Percentiles rank a stretch among this genome's conserved stretches.
These are phyloP conservation scores for Rutstroemia sydowiana DNA, from an alignment of 2,329 filamentous ascomycete genomes.

Conservation along the genomic window DNA sequence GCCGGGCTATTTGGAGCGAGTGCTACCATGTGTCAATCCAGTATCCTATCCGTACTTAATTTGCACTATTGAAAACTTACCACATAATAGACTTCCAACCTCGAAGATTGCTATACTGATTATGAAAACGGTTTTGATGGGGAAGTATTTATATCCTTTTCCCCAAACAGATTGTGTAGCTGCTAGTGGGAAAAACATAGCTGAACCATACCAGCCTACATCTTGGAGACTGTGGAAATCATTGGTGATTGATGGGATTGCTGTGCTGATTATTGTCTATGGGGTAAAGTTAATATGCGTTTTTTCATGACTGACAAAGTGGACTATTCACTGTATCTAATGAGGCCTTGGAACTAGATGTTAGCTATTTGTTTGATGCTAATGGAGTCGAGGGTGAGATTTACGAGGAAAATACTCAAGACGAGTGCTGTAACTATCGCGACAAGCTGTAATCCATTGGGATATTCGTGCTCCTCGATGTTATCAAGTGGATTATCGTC, in stretches of 20 bases:
- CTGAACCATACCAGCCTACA: conserved; percentile 52
- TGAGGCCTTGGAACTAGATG: neutral
- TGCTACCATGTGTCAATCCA: neutral
- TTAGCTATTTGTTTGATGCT: neutral
- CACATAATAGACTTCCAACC: conserved; percentile 24
- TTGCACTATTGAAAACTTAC: neutral
- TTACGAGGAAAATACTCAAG: conserved; percentile 39
- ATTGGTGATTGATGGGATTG: conserved; percentile 48
- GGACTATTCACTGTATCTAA: neutral
- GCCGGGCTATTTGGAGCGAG: conserved; percentile 27
- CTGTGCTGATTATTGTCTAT: conserved; percentile 34
- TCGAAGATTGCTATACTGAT: conserved; percentile 31
- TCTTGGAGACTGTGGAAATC: conserved; percentile 42
- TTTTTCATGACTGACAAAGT: neutral
- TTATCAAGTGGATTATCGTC: conserved; percentile 8
- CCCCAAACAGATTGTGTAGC: conserved; percentile 27
- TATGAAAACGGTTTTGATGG: conserved; percentile 29
- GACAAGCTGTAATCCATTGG: conserved; percentile 21
- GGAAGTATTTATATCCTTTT: conserved; percentile 30
- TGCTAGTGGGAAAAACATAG: conserved; percentile 43
- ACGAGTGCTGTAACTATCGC: conserved; percentile 41
- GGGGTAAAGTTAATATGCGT: neutral
- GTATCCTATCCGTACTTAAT: neutral
- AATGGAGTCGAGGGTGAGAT: conserved; percentile 19
- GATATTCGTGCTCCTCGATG: conserved; percentile 23